Base-by-base conservation (phyloP, 768 basidiomycete species). In the Suillus luteus region DNA sequence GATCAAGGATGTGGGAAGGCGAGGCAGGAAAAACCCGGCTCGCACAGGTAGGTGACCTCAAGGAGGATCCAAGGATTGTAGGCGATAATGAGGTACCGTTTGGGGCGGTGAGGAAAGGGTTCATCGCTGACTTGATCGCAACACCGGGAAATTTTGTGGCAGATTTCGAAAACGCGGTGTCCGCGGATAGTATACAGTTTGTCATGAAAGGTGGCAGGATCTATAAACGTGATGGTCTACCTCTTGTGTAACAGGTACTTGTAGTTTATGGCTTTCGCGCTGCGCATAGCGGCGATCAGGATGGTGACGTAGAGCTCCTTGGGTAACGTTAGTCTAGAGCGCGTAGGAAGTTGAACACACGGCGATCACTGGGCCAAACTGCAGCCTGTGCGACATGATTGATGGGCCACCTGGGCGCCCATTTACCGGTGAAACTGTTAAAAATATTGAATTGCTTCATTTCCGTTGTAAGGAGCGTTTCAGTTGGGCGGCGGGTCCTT, bases 161-260 rank as follows among this genome's bases (percentile, higher is more conserved):
- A 37, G 77, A 83, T 66, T 82, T 83, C 60, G 73, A 72, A 55
- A 72, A 76, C 31, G 83, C 85, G 44, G 78, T 82, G 38, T 80
- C 83, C 61, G 73, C 84, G 59, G 75, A 76, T 37, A 76, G 75
- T 35, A 80, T 88, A 19, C 69, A 69, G 37, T 85, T 86, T 68
- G 85, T 87, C 48, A 86, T 87, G 85, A 88, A 87, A 67, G 81
- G 75, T 1, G 87, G 85, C 14, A 75, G 68, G 61, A 75, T 85
- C 17, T 81, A 78, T 64, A 82, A 84, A 68, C 68, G 67, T 52
- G 75, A 77, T 43, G 81, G 82, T 24, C 38, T 44, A 33, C 59
- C 59, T 22, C 58, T 70, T 19, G 64, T 66, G 51, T 58, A 63
- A 65, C 24, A 54, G 41, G n/a, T 33, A 46, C 41, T 27, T 19